Evolutionary conservation across 345 rosid species (phyloP), one percentile per base, ranked within the genome.

Genomic region (Citrus unshiu): DNA sequence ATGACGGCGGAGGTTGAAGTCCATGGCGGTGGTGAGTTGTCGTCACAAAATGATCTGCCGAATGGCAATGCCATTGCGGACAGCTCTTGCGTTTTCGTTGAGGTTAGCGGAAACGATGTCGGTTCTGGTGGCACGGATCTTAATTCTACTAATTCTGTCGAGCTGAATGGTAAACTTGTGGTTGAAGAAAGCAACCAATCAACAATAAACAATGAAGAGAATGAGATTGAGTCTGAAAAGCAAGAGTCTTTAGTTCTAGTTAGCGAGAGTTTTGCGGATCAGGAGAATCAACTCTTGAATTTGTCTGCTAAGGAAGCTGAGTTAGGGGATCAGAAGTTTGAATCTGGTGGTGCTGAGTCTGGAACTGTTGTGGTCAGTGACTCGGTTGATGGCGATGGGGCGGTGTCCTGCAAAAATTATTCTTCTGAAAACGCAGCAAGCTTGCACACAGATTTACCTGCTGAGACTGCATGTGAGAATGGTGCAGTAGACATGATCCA

Each of bases 1-100:
- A 91, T 91, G 95, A 81, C 87, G 81, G 87, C 83, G 80, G 95
- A 88, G 82, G 85, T 80, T 37, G 88, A 83, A 74, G 86, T 81
- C 64, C 81, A 74, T 75, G 88, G 75, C 37, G 78, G 77, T 72
- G 78, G 77, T 72, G 89, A 58, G 76, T 72, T 75, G 43, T 25
- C 72, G 21, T 43, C 80, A 6, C 80, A 75, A 62, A 82, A 81
- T 72, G 91, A 87, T 81, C 89, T 83, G 40, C 83, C 78, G 4
- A 80, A 86, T 61, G 86, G 84, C 70, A 77, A 84, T 82, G 85
- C 79, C 70, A 91, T 86, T 46, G 60, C 81, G 2, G 88, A 85
- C 61, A 83, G 79, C 71, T 77, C 85, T 64, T 84, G 84, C 46
- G 91, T 84, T 72, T 84, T 87, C 73, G 81, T 88, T 25, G 77